A percentile compares a stretch with the other conserved stretches of the same genome.
These are phyloP conservation scores for Backusella macrospora DNA, from an alignment of 192 early-diverging fungal genomes.

Conservation along the genomic window DNA sequence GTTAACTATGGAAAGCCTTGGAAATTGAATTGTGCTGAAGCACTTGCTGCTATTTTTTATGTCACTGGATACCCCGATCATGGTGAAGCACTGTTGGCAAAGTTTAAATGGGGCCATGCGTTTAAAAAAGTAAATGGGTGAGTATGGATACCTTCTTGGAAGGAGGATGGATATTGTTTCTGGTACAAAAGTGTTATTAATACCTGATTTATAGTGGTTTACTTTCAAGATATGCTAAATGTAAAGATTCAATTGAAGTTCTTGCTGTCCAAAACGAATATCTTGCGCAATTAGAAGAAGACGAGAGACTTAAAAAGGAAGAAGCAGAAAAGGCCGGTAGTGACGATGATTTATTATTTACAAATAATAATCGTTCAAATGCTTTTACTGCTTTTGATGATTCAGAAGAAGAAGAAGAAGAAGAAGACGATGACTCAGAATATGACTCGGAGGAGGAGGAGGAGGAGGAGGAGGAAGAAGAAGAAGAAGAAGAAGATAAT, in stretches of 20 bases:
- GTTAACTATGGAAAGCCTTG: conserved; percentile 97
- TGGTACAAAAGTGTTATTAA: neutral
- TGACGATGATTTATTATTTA: conserved; percentile 52
- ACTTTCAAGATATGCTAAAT: conserved; percentile 73
- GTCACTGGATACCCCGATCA: conserved; percentile 75
- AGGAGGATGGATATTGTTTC: conserved; percentile 20
- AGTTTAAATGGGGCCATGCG: conserved; percentile 96
- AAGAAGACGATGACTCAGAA: conserved; percentile 53
- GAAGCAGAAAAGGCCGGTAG: conserved; percentile 11
- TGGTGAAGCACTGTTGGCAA: conserved; percentile 75
- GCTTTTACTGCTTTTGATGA: conserved; percentile 37
- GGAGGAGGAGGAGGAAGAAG: conserved; percentile 45
- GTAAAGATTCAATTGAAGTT: conserved; percentile 74
- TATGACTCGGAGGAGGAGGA: conserved; percentile 56
- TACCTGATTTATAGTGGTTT: conserved; percentile 54
- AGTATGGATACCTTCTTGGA: too few relatives aligned
- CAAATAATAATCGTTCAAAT: conserved; percentile 54
- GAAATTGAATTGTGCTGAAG: conserved; percentile 97
- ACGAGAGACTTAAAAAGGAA: conserved; percentile 48
- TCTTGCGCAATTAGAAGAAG: conserved; percentile 73
- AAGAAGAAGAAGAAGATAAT: conserved; percentile 40
- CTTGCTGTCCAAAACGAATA: conserved; percentile 81
- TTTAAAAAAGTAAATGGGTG: conserved; percentile 89
- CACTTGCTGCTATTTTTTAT: conserved; percentile 91
- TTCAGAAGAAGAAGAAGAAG: conserved; percentile 42